Base-by-base conservation (phyloP, 768 basidiomycete species). In the Tylopilus rubrobrunneus region DNA sequence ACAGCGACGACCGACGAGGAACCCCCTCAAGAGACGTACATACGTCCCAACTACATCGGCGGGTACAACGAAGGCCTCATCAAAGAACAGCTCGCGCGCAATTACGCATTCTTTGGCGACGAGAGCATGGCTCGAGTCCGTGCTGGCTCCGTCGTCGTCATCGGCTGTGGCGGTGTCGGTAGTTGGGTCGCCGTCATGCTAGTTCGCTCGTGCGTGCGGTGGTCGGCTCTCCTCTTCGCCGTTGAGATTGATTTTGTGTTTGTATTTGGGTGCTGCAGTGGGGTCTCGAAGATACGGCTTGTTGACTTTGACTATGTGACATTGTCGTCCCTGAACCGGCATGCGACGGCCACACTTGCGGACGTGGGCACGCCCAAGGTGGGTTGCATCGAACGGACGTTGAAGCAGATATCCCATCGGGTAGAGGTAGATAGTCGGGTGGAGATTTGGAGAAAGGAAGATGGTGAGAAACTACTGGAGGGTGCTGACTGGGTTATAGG, bases 311-410 rank as follows among this genome's bases (percentile, higher is more conserved):
- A 98, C 80, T 85, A 95, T 59, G 95, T 98, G 58, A 94, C 95
- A 0, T 75, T 99, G 14, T 95, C 92, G 3, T 97, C 93, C 0
- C 81, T 99, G 37, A 98, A 99, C 69, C 80, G 96, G 45, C 96
- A 98, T 63, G 94, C 96, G 17, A 89, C 90, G 6, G 97, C 97
- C 9, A 78, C 79, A 3, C 78, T 90, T n/a, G 74, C 84, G 2
- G 94, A 98, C 63, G 97, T 99, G 40, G 96, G 94, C 21, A 93
- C 85, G 11, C 87, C 96, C 2, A 98, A 99, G 70, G 96, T 98
- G 8, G 75, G 74, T 61, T 83, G 86, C 71, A 73, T 97, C 60
- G 83, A 87, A 65, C 78, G 79, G 45, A 75, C 80, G 2, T 76
- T 90, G 56, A 83, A 80, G 53, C 73, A 84, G 44, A 83, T 98